Base-by-base conservation (phyloP, 2,329 filamentous ascomycete species). In the Aspergillus neoniger region DNA sequence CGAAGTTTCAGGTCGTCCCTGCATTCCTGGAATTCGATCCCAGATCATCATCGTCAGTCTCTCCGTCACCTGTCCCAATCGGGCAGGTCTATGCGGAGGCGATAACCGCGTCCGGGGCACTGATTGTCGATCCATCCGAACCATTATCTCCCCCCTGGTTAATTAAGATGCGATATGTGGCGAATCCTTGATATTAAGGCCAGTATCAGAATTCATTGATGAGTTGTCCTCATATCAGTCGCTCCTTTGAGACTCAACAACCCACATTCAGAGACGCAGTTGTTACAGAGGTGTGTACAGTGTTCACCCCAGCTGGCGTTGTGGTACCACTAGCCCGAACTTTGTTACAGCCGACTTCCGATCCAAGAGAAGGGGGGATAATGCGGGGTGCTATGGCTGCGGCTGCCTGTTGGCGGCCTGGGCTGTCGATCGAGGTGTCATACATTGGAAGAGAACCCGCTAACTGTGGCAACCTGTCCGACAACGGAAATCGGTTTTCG, bases 41-140 rank as follows among this genome's bases (percentile, higher is more conserved):
- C 19, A 25, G 21, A 32, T 9, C 52, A 55, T 15, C 52, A 55
- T 55, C 53, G 19, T 47, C 39, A 53, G 6, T 7, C n/a, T 28
- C 25, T 17, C 47, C 47, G 23, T 50, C 36, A 30, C 32, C n/a
- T 44, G 12, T 36, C 56, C 56, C 48, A 23, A 58, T 58, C 38
- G 10, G 56, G 56, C 56, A 58, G 39, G 56, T 58, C 23, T 43
- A 58, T 44, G 56, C 56, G 56, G 56, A 43, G 36, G 48, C 50
- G 56, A 58, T 58, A 58, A 47, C 19, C 44, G 15, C 17, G 39
- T 53, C 53, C 48, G 56, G 38, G 38, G 48, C 41, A 36, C 19
- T 32, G 56, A 58, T 58, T 53, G 56, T 58, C 48, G 56, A 58
- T 58, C 48, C 48, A 58, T 58, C 56, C 12, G 23, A 52, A 30